These are phyloP conservation scores for Mycena olivaceomarginata DNA, from an alignment of 768 basidiomycete genomes.

Conservation along the genomic window DNA sequence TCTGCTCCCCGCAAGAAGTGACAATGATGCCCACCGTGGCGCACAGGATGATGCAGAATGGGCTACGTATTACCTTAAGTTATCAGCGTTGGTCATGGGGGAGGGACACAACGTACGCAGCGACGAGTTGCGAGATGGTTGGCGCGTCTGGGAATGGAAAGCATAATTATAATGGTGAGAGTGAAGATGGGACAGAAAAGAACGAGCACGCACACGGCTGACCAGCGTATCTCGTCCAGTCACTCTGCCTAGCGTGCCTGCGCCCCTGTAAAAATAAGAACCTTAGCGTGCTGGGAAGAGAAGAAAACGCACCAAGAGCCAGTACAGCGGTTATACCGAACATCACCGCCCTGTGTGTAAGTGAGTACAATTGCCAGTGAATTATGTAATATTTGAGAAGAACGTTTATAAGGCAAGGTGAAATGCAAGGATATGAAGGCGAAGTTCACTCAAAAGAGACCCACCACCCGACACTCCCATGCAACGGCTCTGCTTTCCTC, in stretches of 20 bases:
- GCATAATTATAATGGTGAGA: conserved; percentile 9
- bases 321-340: conserved; percentile 44
- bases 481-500: conserved; percentile 29
- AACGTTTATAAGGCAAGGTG: conserved; percentile 15
- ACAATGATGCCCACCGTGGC: conserved; percentile 44
- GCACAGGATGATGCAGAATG: conserved; percentile 39
- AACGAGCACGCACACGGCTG: conserved; percentile 38
- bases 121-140: conserved; percentile 41
- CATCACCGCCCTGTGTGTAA: conserved; percentile 39
- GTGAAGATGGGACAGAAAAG: not conserved
- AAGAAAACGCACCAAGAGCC: conserved; percentile 38
- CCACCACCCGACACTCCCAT: conserved; percentile 40
- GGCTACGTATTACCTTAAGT: conserved; percentile 25
- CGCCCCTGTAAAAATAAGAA: conserved; percentile 30
- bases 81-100: conserved; percentile 18
- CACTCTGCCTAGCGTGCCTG: conserved; percentile 41
- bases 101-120: conserved; percentile 32
- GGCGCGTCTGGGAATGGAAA: conserved; percentile 40
- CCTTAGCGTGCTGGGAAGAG: conserved; percentile 15
- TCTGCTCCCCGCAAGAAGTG: conserved; percentile 40
- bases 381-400: conserved; percentile 27
- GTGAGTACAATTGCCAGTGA: conserved; percentile 30
- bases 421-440: conserved; percentile 26
- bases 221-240: conserved; percentile 44
- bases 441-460: conserved; percentile 27